Percentiles rank a stretch among this genome's conserved stretches.
Conservation (phyloP, 805 yeast genomes). For the Spathaspora sp. region DNA sequence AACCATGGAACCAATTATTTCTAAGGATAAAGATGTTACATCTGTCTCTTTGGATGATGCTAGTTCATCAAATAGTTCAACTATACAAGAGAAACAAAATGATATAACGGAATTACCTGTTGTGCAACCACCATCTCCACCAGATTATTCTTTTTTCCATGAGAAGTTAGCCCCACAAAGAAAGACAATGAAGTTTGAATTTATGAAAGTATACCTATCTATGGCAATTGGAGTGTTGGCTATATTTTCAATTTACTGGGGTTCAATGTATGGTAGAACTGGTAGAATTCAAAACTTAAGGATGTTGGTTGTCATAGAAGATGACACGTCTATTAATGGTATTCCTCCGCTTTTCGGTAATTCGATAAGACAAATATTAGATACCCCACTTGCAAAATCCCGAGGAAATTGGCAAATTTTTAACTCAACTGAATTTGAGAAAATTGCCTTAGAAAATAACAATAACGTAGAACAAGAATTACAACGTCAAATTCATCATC, state of each 20-base stretch:
- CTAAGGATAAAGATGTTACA: neutral
- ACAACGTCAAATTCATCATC: conserved; percentile 43
- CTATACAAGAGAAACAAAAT: neutral
- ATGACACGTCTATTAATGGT: conserved; percentile 11
- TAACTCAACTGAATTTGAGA: conserved; percentile 23
- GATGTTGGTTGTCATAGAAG: conserved; percentile 34
- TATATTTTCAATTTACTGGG: conserved; percentile 40
- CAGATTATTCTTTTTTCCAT: conserved; percentile 27
- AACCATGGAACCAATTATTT: neutral
- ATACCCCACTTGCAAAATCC: conserved; percentile 16
- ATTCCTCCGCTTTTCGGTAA: conserved; percentile 49
- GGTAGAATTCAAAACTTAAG: conserved; percentile 27
- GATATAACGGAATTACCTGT: too few relatives aligned
- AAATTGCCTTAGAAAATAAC: conserved; percentile 23
- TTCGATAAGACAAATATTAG: conserved; percentile 28
- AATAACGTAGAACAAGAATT: conserved; percentile 36
- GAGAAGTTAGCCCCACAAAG: conserved; percentile 19
- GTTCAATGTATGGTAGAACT: conserved; percentile 28
- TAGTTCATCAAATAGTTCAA: neutral
- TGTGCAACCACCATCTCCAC: neutral
- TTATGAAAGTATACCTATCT: conserved; percentile 18
- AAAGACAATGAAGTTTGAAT: conserved; percentile 12
- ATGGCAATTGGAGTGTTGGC: conserved; percentile 33
- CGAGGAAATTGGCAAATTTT: conserved; percentile 36
- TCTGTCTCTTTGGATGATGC: neutral